Conservation (phyloP, 768 basidiomycete species). For the Tremella fuciformis region DNA sequence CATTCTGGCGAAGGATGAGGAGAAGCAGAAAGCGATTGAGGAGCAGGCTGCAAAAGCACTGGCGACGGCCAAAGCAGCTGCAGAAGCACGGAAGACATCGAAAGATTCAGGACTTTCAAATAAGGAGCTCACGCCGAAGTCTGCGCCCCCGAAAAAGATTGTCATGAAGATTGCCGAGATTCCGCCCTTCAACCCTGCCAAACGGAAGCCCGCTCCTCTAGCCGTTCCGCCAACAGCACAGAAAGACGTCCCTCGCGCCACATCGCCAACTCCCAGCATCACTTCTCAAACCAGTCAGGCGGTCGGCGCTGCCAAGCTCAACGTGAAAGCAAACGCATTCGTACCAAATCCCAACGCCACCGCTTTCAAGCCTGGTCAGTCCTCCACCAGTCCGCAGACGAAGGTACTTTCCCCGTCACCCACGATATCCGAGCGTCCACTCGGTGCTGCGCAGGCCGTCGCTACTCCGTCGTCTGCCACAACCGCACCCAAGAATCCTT, state of each 20-base stretch:
- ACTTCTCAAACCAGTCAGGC: conserved; percentile 41
- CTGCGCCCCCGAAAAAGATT: conserved; percentile 53
- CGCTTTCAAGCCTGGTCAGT: conserved; percentile 62
- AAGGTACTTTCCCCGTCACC: conserved; percentile 5
- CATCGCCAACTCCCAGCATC: conserved; percentile 49
- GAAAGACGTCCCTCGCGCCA: conserved; percentile 28
- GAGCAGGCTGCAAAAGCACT: conserved; percentile 54
- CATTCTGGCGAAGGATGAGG: conserved; percentile 89
- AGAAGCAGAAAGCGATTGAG: conserved; percentile 73
- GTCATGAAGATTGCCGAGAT: conserved; percentile 83
- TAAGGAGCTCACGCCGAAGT: conserved; percentile 63
- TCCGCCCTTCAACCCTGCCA: conserved; percentile 78
- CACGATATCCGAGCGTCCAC: conserved; percentile 12
- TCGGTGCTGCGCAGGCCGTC: conserved; percentile 9
- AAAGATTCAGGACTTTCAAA: conserved; percentile 1
- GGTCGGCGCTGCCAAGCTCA: conserved; percentile 60
- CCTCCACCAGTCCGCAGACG: conserved; percentile 26
- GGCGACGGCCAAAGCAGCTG: conserved; percentile 47
- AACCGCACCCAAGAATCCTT: conserved; percentile 59
- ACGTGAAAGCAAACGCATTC: conserved; percentile 70
- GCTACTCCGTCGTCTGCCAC: conserved; percentile 51
- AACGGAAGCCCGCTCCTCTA: conserved; percentile 40
- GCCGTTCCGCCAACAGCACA: conserved; percentile 33
- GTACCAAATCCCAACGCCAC: conserved; percentile 86
- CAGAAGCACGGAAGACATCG: conserved; percentile 1